Conservation (phyloP, 1,284 basidiomycete species). For the Wallemia mellicola region DNA sequence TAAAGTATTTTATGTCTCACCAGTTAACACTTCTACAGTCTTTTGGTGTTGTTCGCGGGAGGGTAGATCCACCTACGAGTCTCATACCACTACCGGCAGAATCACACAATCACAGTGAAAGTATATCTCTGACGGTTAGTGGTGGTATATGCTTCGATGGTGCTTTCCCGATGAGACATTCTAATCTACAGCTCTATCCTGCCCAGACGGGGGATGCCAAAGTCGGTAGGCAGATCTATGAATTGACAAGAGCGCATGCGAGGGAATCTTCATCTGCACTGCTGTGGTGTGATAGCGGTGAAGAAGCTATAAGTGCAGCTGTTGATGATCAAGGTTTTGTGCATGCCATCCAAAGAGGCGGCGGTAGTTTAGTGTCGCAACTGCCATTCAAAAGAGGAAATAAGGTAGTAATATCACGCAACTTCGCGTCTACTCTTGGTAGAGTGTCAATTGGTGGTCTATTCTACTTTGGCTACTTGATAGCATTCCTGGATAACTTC, state of each 20-base stretch:
- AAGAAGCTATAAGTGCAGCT: not conserved
- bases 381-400: not conserved
- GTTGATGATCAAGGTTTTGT: not conserved
- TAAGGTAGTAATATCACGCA: not conserved
- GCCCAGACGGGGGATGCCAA: not conserved
- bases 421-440: not conserved
- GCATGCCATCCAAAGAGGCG: not conserved
- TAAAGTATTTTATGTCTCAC: not conserved
- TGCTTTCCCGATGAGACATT: not conserved
- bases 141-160: not conserved
- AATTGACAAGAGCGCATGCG: not conserved
- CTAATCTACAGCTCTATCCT: not conserved
- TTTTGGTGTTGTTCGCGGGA: not conserved
- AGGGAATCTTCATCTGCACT: not conserved
- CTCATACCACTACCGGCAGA: not conserved
- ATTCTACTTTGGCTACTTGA: not conserved
- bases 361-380: not conserved
- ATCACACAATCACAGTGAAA: not conserved
- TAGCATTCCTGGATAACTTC: not conserved
- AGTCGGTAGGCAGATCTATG: not conserved
- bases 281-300: not conserved
- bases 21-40: not conserved
- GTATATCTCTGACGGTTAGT: not conserved
- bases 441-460: not conserved
- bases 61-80: not conserved